These are phyloP conservation scores for Rhizophagus prolifer DNA, from an alignment of 192 early-diverging fungal species.

Conservation along the genomic window DNA sequence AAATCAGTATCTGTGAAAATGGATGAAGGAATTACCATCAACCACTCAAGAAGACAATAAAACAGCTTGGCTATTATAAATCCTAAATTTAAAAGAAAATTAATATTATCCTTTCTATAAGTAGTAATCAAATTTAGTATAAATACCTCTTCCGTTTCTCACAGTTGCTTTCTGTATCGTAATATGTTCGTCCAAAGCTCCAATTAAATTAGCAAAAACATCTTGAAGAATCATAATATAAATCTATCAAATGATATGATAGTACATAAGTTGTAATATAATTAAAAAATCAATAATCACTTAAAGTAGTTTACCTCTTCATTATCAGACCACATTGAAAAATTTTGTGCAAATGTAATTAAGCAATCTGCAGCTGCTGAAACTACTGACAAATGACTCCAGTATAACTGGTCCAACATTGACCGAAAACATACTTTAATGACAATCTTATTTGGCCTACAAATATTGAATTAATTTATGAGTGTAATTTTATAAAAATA, in stretches of 20 bases:
- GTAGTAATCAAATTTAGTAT: background rate
- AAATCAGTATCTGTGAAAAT: constrained; percentile 64
- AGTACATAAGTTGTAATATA: background rate
- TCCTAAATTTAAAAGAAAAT: constrained; percentile 33
- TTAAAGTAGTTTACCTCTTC: constrained; percentile 44
- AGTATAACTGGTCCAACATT: constrained; percentile 67
- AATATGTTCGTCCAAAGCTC: constrained; percentile 67
- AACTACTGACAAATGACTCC: constrained; percentile 57
- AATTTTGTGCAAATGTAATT: constrained; percentile 58
- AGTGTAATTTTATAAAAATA: background rate
- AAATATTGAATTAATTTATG: background rate
- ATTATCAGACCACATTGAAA: constrained; percentile 50
- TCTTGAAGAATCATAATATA: constrained; percentile 49
- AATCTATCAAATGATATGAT: constrained; percentile 12
- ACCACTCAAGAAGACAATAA: constrained; percentile 70
- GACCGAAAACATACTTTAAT: constrained; percentile 62
- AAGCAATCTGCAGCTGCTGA: constrained; percentile 66
- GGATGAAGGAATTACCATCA: constrained; percentile 63
- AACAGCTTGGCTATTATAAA: constrained; percentile 65
- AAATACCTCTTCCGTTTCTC: constrained; percentile 40
- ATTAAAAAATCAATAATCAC: background rate
- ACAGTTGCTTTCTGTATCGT: constrained; percentile 44
- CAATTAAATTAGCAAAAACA: constrained; percentile 65
- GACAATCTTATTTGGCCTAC: constrained; percentile 29
- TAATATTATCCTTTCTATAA: background rate